phyloP scores from a whole-genome alignment of 768 basidiomycete species.

The Termitomyces sp. region DNA sequence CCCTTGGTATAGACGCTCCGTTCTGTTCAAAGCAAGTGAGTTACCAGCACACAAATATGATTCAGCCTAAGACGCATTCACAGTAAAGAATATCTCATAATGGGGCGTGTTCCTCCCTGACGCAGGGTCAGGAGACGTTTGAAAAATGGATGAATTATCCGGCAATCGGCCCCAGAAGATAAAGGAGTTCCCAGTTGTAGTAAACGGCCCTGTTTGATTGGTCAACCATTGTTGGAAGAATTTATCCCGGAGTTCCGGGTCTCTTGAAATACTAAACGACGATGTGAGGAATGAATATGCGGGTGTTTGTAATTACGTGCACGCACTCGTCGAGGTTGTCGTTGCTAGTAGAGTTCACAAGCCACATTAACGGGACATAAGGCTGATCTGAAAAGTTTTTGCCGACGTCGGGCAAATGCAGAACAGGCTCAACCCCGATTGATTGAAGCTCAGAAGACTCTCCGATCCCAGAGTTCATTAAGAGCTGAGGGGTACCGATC shows the following conservation, averaged over 20 bases:
- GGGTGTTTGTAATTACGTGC: neutral
- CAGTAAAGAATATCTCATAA: conserved; percentile 24
- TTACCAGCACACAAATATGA: too few species aligned
- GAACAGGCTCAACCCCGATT: conserved; percentile 19
- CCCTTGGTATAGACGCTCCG: neutral
- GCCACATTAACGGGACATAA: conserved; percentile 17
- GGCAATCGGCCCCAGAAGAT: conserved; percentile 25
- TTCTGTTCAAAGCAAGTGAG: conserved; percentile 4
- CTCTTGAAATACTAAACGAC: conserved; percentile 2
- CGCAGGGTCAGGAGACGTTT: conserved; percentile 20
- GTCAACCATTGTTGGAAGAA: conserved; percentile 24
- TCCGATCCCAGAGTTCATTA: conserved; percentile 17
- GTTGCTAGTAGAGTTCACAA: conserved; percentile 22
- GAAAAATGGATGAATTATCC: conserved; percentile 18
- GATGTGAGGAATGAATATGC: neutral
- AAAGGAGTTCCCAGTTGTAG: conserved; percentile 16
- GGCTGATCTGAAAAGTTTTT: neutral
- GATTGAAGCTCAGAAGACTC: conserved; percentile 13
- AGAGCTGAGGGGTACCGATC: conserved; percentile 29
- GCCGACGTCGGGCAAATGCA: conserved; percentile 19
- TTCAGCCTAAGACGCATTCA: conserved; percentile 9
- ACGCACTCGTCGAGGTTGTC: conserved; percentile 15
- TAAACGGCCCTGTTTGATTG: conserved; percentile 25
- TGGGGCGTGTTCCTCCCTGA: too few species aligned
- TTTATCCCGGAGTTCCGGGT: conserved; percentile 15